Evolutionary conservation across 306 rosid genomes (phyloP), one percentile per base, ranked within the genome.

Genomic region (Rubus parviflorus): DNA sequence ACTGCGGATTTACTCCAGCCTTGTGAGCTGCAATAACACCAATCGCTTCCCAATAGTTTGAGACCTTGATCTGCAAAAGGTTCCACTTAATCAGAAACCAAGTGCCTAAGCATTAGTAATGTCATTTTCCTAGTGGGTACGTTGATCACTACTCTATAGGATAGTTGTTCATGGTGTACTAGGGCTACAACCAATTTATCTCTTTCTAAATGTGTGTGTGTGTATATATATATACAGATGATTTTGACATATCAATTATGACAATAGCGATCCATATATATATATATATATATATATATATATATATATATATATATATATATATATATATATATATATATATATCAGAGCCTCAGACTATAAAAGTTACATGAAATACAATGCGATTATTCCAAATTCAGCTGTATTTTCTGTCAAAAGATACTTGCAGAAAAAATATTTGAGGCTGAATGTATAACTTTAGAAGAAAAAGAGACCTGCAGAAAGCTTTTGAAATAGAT

Each of bases 41-140:
- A 62, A 94, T 87, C 48, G 97, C 97, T 83, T 94, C 97, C 95
- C 98, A 92, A 77, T 92, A 94, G 83, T 92, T 92, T 75, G 97
- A 86, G 58, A 94, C 98, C 81, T 85, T 89, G 38, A 92, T 81
- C 98, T 94, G 93, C 84, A 86, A 3, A 68, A 73, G 2, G 56
- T 74, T 35, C 77, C 40, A 35, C 43, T 70, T 20, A 43, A 63
- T 78, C 78, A 77, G 76, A 72, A 79, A 76, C 73, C 52, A 77
- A 67, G 79, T 75, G 30, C 64, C 66, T 23, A 76, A 74, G 35
- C 35, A 30, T 30, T 30, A 30, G 48, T 35, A 52, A 25, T 8
- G 35, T n/a, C 64, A 25, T 54, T 79, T 15, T 57, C 64, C 22
- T 45, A 53, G 54, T 12, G 61, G 42, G 40, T 41, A 43, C 41